These are phyloP conservation scores for Clathrospora elynae DNA, from an alignment of 2,329 filamentous ascomycete species.

Conservation along the genomic window DNA sequence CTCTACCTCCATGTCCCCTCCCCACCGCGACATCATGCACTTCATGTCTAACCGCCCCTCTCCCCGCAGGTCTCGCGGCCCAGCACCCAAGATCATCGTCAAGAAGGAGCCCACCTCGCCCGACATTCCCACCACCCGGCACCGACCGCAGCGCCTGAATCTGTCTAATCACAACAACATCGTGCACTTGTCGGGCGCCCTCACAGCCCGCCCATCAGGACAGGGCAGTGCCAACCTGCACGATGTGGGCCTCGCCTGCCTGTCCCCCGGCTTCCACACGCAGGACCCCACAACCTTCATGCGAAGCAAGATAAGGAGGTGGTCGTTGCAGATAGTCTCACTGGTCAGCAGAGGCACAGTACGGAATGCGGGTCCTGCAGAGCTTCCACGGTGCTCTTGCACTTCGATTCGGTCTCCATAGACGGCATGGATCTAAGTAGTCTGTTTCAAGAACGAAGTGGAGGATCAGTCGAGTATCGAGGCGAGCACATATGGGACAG, in stretches of 20 bases:
- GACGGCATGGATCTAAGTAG: too few relatives aligned
- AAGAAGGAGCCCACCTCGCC: constrained; percentile 96
- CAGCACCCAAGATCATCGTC: constrained; percentile 80
- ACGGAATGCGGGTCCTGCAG: too few relatives aligned
- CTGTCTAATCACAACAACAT: constrained; percentile 64
- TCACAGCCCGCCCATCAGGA: constrained; percentile 70
- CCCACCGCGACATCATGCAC: constrained; percentile 27
- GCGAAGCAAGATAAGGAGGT: too few relatives aligned
- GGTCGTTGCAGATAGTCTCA: too few relatives aligned
- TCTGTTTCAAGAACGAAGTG: too few relatives aligned
- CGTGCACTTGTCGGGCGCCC: constrained; percentile 50
- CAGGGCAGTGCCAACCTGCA: constrained; percentile 79
- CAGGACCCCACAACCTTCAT: constrained; percentile 95
- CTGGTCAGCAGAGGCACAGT: too few relatives aligned
- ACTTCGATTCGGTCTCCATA: too few relatives aligned
- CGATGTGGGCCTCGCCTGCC: constrained; percentile 89
- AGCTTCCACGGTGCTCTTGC: too few relatives aligned
- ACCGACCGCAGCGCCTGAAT: constrained; percentile 77
- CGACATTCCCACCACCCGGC: constrained; percentile 72
- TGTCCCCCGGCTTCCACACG: constrained; percentile 94
- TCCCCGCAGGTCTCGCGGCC: constrained; percentile 57
- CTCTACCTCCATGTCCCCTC: constrained; percentile 40
- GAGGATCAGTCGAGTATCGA: too few relatives aligned
- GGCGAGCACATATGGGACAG: too few relatives aligned
- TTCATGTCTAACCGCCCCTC: constrained; percentile 48